Evolutionary conservation across 2,329 filamentous ascomycete genomes (phyloP), one percentile per base, ranked within the genome.

Genomic region (Escovopsis sp.): DNA sequence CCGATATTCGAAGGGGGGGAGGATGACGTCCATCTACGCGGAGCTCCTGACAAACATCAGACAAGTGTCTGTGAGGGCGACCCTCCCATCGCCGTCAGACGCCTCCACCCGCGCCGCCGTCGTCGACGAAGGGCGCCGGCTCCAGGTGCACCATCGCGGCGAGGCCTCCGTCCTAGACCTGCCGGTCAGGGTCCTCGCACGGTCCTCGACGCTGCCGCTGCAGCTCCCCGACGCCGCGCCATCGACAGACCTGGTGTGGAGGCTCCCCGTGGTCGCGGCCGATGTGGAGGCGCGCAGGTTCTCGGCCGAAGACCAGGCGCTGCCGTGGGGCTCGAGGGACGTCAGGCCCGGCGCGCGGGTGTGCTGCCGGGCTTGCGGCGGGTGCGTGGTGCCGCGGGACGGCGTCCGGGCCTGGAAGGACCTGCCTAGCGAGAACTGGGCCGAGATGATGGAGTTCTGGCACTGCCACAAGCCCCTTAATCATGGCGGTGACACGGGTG

Each of bases 381-480:
- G 54, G 13, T 45, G 41, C 2, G 45, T 76, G 14, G 60, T 76
- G 11, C 34, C 51, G 1, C 42, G 51, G 3, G 62, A 57, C 7
- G 50, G 40, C 4, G 64, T 76, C 7, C 63, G 59, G 33, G 59
- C 63, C 32, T 98, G 91, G 89, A 94, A 89, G 61, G 87, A 98
- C 55, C 66, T 98, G 14, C 91, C 91, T 0, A 94, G 87, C 55
- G 87, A 94, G 52, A 89, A 94, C 54, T 98, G 91, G 91, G 93
- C 91, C 0, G 91, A 98, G 64, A 94, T 98, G 88, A 98, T 98
- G 91, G 93, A 98, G 59, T 94, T 98, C 51, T 98, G 91, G 91
- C 93, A 98, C 61, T 98, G 91, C 55, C 91, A 98, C 60, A 96
- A 96, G 61, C 91, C 93, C 33, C 20, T 20, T 20, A 20, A 20